A percentile compares a stretch with the other conserved stretches of the same genome.
phyloP scores from a whole-genome alignment of 2,329 filamentous ascomycete genomes.

The Phyllosticta citrichinensis region DNA sequence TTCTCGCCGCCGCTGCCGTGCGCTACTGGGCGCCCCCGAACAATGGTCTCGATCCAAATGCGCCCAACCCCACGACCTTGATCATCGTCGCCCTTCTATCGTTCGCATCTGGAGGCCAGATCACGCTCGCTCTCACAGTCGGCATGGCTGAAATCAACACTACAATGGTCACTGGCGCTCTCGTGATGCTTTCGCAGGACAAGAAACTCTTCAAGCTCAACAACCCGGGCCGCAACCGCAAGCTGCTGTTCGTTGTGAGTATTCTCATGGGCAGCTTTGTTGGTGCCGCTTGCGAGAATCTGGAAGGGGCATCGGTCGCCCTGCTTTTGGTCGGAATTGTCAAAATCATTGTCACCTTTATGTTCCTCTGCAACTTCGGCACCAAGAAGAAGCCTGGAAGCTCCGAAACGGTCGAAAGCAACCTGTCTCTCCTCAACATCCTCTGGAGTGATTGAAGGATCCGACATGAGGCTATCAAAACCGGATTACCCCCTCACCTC shows the following conservation, averaged over 20 bases:
- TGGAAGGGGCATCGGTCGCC: constrained; percentile 12
- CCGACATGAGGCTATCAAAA: not conserved
- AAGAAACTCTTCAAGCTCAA: constrained; percentile 13
- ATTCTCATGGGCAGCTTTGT: constrained; percentile 19
- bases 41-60: not conserved
- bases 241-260: constrained; percentile 15
- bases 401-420: constrained; percentile 2
- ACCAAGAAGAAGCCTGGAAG: constrained; percentile 13
- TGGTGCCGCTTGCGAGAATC: constrained; percentile 14
- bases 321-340: constrained; percentile 15
- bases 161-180: constrained; percentile 21
- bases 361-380: constrained; percentile 17
- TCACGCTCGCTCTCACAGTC: constrained; percentile 16
- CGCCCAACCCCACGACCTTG: constrained; percentile 11
- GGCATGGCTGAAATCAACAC: constrained; percentile 21
- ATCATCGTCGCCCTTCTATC: constrained; percentile 15
- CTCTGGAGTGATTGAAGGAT: constrained; percentile 5
- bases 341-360: constrained; percentile 16
- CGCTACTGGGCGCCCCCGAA: constrained; percentile 13
- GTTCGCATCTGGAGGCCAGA: constrained; percentile 17
- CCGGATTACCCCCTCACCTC: not conserved
- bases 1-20: constrained; percentile 17
- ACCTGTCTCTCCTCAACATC: constrained; percentile 1
- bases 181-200: constrained; percentile 19
- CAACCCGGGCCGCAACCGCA: constrained; percentile 16